Evolutionary conservation across 371 early-diverging fungal genomes (phyloP).

Genomic region (Syncephalis plumigaleata): DNA sequence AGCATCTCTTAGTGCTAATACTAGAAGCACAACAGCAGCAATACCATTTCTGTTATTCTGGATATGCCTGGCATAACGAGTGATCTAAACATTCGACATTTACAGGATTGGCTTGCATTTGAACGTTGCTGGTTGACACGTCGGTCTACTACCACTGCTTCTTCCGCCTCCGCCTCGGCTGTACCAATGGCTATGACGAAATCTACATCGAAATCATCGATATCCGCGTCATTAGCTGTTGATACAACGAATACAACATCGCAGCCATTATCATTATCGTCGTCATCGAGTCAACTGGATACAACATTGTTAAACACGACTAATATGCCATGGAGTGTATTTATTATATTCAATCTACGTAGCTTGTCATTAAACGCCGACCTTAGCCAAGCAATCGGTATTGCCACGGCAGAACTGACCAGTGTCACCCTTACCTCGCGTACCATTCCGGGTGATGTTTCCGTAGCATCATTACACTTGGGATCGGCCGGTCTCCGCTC

Average conservation of each 20-base stretch:
- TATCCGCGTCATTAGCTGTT: conserved; percentile 1
- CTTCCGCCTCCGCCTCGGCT: no score
- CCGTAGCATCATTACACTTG: no score
- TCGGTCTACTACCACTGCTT: no score
- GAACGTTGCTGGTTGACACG: conserved; percentile 46
- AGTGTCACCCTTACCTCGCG: no score
- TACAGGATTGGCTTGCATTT: conserved; percentile 58
- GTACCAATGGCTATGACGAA: no score
- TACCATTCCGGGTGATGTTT: no score
- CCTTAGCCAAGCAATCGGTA: conserved; percentile 62
- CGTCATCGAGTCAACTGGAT: no score
- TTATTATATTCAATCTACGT: conserved; percentile 25
- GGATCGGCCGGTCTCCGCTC: no score
- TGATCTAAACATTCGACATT: conserved; percentile 53
- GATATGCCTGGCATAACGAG: conserved; percentile 31
- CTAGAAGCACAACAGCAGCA: conserved; percentile 14
- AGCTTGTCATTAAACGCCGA: conserved; percentile 37
- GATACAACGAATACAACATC: conserved; percentile 1
- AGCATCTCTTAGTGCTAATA: conserved; percentile 3
- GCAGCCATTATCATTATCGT: no score
- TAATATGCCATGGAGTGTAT: conserved; percentile 13
- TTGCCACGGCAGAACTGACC: conserved; percentile 12
- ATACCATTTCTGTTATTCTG: conserved; percentile 32
- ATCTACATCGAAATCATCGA: conserved; percentile 1
- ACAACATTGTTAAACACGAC: no score